These are phyloP conservation scores for Xylariales sp. DNA, from an alignment of 2,329 filamentous ascomycete species.

Conservation along the genomic window DNA sequence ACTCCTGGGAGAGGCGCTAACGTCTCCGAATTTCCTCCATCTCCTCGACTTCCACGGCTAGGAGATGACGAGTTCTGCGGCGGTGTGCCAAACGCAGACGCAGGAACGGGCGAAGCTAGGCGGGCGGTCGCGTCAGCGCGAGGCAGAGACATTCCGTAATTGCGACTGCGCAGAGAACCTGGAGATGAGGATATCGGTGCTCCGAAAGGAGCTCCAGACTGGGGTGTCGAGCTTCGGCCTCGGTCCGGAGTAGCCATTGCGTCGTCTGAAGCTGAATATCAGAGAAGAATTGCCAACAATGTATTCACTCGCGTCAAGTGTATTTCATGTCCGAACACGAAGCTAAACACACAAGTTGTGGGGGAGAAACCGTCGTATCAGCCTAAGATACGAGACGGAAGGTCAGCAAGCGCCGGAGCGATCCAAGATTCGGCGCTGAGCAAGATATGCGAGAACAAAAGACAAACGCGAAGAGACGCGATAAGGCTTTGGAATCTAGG, in stretches of 20 bases:
- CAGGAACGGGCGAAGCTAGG: slow-evolving; percentile 55
- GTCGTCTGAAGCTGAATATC: slow-evolving; percentile 9
- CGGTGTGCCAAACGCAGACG: slow-evolving; percentile 38
- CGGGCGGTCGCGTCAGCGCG: slow-evolving; percentile 58
- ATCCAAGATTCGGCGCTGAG: background rate
- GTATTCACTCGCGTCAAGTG: too few relatives aligned
- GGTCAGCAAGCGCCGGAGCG: slow-evolving; percentile 1
- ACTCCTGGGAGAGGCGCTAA: slow-evolving; percentile 63
- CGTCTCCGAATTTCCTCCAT: slow-evolving; percentile 34
- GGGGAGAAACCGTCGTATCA: slow-evolving; percentile 8
- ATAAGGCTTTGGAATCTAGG: too few relatives aligned
- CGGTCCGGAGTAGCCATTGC: slow-evolving; percentile 31
- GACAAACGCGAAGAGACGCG: background rate
- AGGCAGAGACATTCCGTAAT: slow-evolving; percentile 47
- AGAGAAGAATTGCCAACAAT: too few relatives aligned
- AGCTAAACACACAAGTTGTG: too few relatives aligned
- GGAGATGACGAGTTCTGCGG: slow-evolving; percentile 45
- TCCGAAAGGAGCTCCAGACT: slow-evolving; percentile 28
- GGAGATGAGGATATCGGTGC: slow-evolving; percentile 44
- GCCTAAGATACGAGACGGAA: background rate
- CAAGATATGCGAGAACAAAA: background rate
- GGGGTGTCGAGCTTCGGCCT: slow-evolving; percentile 32
- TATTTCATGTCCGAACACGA: too few relatives aligned
- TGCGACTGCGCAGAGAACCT: slow-evolving; percentile 39
- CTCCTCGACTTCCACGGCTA: slow-evolving; percentile 31